Evolutionary conservation across 2,329 filamentous ascomycete species (phyloP).

Genomic region (Fusarium sp.): DNA sequence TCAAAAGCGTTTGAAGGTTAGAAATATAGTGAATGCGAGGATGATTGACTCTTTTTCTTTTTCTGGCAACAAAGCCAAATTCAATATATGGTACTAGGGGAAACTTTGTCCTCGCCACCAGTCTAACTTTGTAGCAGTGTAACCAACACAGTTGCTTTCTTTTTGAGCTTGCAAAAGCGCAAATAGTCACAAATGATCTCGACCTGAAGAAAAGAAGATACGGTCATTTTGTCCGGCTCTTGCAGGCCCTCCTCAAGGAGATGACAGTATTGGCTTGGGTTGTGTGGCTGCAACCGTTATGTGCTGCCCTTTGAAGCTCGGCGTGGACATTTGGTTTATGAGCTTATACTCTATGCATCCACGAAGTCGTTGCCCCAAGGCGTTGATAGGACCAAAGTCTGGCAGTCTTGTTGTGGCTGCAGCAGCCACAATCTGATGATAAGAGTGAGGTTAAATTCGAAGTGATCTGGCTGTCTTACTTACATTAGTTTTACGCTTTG

Average conservation of each 20-base stretch:
- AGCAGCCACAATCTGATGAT: constrained; percentile 7
- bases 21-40: neutral
- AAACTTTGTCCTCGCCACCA: neutral
- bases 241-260: constrained; percentile 69
- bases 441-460: constrained; percentile 10
- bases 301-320: constrained; percentile 66
- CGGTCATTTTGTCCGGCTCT: neutral
- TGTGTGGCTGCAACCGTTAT: constrained; percentile 72
- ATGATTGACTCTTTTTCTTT: neutral
- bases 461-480: constrained; percentile 16
- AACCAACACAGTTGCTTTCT: neutral
- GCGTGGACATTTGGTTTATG: constrained; percentile 64
- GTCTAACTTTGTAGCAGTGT: neutral
- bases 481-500: constrained; percentile 13
- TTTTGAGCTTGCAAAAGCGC: neutral
- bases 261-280: constrained; percentile 90
- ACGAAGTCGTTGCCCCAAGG: constrained; percentile 65
- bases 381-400: constrained; percentile 1
- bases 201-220: neutral
- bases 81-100: neutral
- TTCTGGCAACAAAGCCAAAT: neutral
- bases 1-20: neutral
- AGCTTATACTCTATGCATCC: constrained; percentile 68
- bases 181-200: neutral
- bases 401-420: neutral